These are phyloP conservation scores for Trametes punicea DNA, from an alignment of 768 basidiomycete species.

Conservation along the genomic window DNA sequence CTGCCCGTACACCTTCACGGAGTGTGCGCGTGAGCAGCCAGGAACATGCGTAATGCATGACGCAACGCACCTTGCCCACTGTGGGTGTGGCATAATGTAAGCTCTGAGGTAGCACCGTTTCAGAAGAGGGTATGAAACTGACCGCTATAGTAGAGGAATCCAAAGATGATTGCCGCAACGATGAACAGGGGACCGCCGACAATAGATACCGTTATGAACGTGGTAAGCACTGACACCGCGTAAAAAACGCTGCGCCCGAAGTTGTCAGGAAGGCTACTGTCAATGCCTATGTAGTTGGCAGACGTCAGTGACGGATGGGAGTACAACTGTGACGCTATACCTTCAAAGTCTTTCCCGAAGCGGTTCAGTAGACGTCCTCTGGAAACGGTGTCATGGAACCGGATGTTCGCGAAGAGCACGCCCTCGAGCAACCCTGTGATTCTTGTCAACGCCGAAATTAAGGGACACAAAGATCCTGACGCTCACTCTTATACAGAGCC, in stretches of 20 bases:
- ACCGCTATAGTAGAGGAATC: conserved; percentile 71
- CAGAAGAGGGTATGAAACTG: conserved; percentile 23
- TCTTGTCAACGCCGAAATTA: no score
- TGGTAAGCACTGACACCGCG: conserved; percentile 65
- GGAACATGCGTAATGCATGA: conserved; percentile 67
- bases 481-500: conserved; percentile 68
- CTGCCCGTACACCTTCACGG: conserved; percentile 62
- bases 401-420: conserved; percentile 82
- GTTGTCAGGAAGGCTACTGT: conserved; percentile 79
- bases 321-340: conserved; percentile 22
- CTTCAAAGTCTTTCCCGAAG: conserved; percentile 91
- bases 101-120: neutral
- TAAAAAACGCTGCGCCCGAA: conserved; percentile 78
- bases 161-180: conserved; percentile 52
- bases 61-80: conserved; percentile 38
- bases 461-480: neutral
- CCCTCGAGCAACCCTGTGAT: conserved; percentile 72
- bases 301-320: neutral
- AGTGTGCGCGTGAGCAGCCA: conserved; percentile 78
- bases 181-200: conserved; percentile 80
- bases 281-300: conserved; percentile 53
- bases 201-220: conserved; percentile 67
- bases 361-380: conserved; percentile 81
- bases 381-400: conserved; percentile 91
- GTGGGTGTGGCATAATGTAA: conserved; percentile 36